Evolutionary conservation across 345 rosid genomes (phyloP), one percentile per base, ranked within the genome.

Genomic region (Gossypium thurberi): DNA sequence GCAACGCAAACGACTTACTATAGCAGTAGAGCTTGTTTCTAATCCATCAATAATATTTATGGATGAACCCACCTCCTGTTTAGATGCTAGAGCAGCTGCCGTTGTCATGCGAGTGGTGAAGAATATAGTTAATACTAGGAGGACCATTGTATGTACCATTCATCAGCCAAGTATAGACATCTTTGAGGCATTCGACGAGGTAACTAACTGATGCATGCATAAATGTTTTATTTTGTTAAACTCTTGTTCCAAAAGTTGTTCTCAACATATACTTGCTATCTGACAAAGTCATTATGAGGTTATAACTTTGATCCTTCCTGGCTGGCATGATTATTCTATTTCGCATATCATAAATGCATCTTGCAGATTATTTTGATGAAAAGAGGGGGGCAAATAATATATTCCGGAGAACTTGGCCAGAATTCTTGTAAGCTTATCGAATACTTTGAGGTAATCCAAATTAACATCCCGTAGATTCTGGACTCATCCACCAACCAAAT

Each of bases 11-110:
- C 76, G 85, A 71, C 82, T 87, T 26, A 85, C 87, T 11, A 82
- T 87, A 42, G 91, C 86, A 14, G 89, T 87, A 15, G 89, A 87
- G 75, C 84, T 87, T 53, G 82, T 87, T 17, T 79, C 89, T 2
- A 87, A 87, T 70, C 87, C 87, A 7, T 85, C 87, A 88, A 57
- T 85, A 57, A 81, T 87, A 62, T 87, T 87, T 84, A 83, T 87
- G 91, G 89, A 85, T 69, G 87, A 87, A 71, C 88, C 91, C 10
- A 85, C 88, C 23, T 75, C 88, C 1, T 87, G 90, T 61, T 78
- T 87, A 17, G 87, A 87, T 77, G 90, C 90, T 51, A 81, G 88
- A 75, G 90, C 88, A 40, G 88, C 86, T 9, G 88, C 90, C 51
- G 82, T 85, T 69, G 87, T 82, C 73, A 84, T 84, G 89, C 82